A percentile compares a stretch with the other conserved stretches of the same genome.
phyloP scores from a whole-genome alignment of 2,329 filamentous ascomycete species.

The Fusarium albosuccineum region DNA sequence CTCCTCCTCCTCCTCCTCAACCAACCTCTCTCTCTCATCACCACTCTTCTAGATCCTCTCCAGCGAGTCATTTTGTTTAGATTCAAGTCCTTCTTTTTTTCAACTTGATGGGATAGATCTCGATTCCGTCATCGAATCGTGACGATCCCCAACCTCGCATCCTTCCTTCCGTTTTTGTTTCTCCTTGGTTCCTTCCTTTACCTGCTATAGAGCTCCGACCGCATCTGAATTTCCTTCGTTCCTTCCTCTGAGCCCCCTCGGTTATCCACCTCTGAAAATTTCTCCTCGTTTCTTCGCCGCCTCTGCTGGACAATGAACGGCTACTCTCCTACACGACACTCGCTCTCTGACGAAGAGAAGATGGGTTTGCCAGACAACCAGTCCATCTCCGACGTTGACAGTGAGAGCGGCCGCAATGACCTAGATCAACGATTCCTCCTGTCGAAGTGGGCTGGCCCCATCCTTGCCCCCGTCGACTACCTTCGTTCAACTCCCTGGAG shows the following conservation, averaged over 20 bases:
- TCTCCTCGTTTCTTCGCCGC: slow-evolving; percentile 11
- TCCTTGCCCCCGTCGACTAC: slow-evolving; percentile 47
- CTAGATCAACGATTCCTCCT: slow-evolving; percentile 51
- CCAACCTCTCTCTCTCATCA: slow-evolving; percentile 12
- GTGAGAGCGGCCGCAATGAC: slow-evolving; percentile 55
- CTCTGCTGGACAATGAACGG: slow-evolving; percentile 54
- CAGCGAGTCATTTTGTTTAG: slow-evolving; percentile 6
- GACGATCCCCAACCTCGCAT: slow-evolving; percentile 23
- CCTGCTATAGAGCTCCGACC: background rate
- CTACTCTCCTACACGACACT: slow-evolving; percentile 51
- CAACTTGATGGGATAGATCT: slow-evolving; percentile 3
- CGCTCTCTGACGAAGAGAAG: slow-evolving; percentile 59
- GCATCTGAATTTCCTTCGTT: slow-evolving; percentile 3
- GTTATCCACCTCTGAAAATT: slow-evolving; percentile 4
- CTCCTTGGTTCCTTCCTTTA: slow-evolving; percentile 22
- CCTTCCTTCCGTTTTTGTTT: slow-evolving; percentile 21
- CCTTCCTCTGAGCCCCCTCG: slow-evolving; percentile 13
- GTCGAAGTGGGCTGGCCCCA: slow-evolving; percentile 50
- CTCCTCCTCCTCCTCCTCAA: slow-evolving; percentile 23
- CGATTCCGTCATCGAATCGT: slow-evolving; percentile 7
- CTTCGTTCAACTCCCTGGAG: slow-evolving; percentile 53
- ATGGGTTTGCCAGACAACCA: slow-evolving; percentile 60
- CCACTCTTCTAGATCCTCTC: slow-evolving; percentile 9
- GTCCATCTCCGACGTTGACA: slow-evolving; percentile 58
- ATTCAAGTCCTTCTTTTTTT: slow-evolving; percentile 14